A percentile compares a stretch with the other conserved stretches of the same genome.
These are phyloP conservation scores for Nectriaceae sp. DNA, from an alignment of 2,329 filamentous ascomycete species.

Conservation along the genomic window DNA sequence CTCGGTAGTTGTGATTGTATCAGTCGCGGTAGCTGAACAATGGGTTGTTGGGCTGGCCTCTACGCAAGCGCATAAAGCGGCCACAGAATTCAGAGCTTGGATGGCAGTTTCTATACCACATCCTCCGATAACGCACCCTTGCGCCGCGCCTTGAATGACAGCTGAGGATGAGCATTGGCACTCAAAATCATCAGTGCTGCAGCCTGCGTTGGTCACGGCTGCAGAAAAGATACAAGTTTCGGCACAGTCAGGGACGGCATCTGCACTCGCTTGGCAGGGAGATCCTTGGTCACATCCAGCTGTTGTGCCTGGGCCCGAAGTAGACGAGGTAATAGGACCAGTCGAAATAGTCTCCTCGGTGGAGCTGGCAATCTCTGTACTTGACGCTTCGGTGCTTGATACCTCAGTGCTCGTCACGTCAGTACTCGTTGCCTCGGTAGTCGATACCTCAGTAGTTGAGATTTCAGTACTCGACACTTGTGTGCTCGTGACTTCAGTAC, in stretches of 20 bases:
- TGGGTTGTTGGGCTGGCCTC: slow-evolving; percentile 22
- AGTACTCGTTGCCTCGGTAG: slow-evolving; percentile 1
- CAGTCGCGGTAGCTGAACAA: slow-evolving; percentile 10
- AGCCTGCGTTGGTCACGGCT: slow-evolving; percentile 22
- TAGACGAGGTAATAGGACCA: slow-evolving; percentile 5
- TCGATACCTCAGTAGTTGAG: no score
- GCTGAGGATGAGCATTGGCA: slow-evolving; percentile 26
- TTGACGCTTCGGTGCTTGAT: background rate
- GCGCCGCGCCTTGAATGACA: slow-evolving; percentile 23
- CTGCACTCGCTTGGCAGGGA: slow-evolving; percentile 27
- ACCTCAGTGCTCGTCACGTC: background rate
- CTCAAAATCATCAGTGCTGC: slow-evolving; percentile 22
- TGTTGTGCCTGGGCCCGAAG: slow-evolving; percentile 2
- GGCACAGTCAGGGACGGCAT: slow-evolving; percentile 27
- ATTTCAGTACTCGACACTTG: no score
- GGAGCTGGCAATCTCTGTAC: background rate
- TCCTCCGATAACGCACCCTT: slow-evolving; percentile 23
- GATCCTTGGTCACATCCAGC: slow-evolving; percentile 18
- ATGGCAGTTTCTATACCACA: slow-evolving; percentile 20
- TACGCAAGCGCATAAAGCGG: slow-evolving; percentile 26
- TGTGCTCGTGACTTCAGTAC: no score
- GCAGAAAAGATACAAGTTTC: slow-evolving; percentile 27
- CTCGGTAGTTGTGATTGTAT: slow-evolving; percentile 1
- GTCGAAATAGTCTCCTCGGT: background rate
- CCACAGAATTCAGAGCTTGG: slow-evolving; percentile 21